A percentile compares a stretch with the other conserved stretches of the same genome.
phyloP scores from a whole-genome alignment of 2,329 filamentous ascomycete species.

The Sclerotinia nivalis region DNA sequence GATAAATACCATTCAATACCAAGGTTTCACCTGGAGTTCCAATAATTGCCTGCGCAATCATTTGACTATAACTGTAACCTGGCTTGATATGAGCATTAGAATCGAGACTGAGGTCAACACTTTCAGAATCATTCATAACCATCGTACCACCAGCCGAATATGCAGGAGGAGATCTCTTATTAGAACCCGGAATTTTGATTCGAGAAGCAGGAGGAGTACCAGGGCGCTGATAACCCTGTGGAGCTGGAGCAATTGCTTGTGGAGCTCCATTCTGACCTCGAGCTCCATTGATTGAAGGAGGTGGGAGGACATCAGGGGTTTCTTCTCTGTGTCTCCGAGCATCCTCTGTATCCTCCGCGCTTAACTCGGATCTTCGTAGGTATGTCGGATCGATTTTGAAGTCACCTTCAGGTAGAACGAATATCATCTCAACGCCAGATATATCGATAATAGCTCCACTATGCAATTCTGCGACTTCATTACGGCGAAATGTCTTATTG shows the following conservation, averaged over 20 bases:
- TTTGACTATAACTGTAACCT: conserved; percentile 91
- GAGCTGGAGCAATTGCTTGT: conserved; percentile 58
- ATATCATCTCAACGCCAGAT: conserved; percentile 96
- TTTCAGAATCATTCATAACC: conserved; percentile 48
- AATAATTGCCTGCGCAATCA: conserved; percentile 95
- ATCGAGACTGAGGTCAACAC: conserved; percentile 78
- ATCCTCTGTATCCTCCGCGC: conserved; percentile 10
- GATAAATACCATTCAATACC: conserved; percentile 90
- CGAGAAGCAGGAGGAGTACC: conserved; percentile 52
- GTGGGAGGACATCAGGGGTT: background rate
- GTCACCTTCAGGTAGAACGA: conserved; percentile 76
- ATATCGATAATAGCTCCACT: conserved; percentile 93
- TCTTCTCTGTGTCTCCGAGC: background rate
- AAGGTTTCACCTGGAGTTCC: conserved; percentile 84
- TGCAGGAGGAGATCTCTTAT: conserved; percentile 36
- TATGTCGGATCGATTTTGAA: conserved; percentile 69
- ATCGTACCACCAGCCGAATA: conserved; percentile 44
- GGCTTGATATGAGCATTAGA: conserved; percentile 90
- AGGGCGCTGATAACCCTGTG: conserved; percentile 60
- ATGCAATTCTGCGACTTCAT: conserved; percentile 62
- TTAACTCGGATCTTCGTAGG: conserved; percentile 62
- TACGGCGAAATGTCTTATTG: conserved; percentile 67
- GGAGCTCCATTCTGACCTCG: conserved; percentile 38
- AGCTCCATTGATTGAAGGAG: background rate
- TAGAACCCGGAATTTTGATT: conserved; percentile 32